phyloP scores from a whole-genome alignment of 495 filamentous ascomycete genomes.

The Hypoxylon lienhwacheense region DNA sequence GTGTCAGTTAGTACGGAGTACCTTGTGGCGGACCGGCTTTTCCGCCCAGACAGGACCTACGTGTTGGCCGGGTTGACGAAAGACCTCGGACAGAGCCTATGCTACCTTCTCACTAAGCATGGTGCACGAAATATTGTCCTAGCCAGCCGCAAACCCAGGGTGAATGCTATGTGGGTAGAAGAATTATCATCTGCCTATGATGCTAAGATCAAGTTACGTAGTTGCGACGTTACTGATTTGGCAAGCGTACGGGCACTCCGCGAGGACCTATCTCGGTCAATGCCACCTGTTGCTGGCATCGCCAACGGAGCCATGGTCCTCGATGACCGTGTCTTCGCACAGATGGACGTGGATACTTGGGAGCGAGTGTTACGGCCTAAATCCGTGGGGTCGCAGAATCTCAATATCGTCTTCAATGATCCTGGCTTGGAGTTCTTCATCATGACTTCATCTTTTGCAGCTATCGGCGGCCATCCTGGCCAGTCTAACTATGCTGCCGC shows the following conservation, averaged over 20 bases:
- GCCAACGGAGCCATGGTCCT: slow-evolving; percentile 60
- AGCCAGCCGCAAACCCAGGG: slow-evolving; percentile 58
- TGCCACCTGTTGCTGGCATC: slow-evolving; percentile 50
- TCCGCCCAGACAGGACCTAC: slow-evolving; percentile 55
- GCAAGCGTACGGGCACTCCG: slow-evolving; percentile 37
- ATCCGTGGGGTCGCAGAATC: slow-evolving; percentile 47
- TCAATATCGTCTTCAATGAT: slow-evolving; percentile 40
- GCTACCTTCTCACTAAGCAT: slow-evolving; percentile 56
- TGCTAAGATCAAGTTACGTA: slow-evolving; percentile 40
- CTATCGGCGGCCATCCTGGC: slow-evolving; percentile 49
- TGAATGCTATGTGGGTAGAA: slow-evolving; percentile 51
- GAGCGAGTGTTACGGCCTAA: slow-evolving; percentile 49
- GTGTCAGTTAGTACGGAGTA: slow-evolving; percentile 26
- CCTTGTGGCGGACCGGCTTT: slow-evolving; percentile 18
- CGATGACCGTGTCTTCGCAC: slow-evolving; percentile 49
- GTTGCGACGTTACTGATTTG: slow-evolving; percentile 42
- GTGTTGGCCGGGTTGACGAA: slow-evolving; percentile 60
- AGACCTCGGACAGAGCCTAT: slow-evolving; percentile 61
- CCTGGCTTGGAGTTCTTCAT: slow-evolving; percentile 51
- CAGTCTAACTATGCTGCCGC: slow-evolving; percentile 61
- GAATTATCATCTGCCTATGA: slow-evolving; percentile 39
- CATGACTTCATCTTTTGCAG: slow-evolving; percentile 53
- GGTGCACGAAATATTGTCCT: slow-evolving; percentile 59
- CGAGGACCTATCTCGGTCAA: slow-evolving; percentile 22
- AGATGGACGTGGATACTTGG: slow-evolving; percentile 50